These are phyloP conservation scores for Globisporangium sylvaticum DNA, from an alignment of 352 stramenopile genomes.

Conservation along the genomic window DNA sequence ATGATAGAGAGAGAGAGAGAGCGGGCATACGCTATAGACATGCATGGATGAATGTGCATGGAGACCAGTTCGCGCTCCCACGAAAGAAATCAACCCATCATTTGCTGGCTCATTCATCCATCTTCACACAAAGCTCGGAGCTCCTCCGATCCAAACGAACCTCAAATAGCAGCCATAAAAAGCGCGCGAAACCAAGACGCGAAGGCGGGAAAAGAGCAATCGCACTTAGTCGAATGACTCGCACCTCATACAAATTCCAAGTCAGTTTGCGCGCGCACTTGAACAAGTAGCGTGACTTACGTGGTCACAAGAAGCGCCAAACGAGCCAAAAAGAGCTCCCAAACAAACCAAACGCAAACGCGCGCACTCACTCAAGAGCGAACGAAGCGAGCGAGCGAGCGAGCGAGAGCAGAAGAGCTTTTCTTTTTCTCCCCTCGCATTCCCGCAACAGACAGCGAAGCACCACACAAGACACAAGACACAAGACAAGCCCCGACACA, in stretches of 20 bases:
- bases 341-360: neutral
- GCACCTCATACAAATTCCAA: neutral
- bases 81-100: neutral
- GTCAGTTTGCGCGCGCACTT: neutral
- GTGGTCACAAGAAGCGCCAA: neutral
- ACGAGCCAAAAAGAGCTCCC: neutral
- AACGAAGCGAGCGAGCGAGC: neutral
- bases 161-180: conserved; percentile 1
- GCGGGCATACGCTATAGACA: neutral
- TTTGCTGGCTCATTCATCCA: neutral
- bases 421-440: neutral
- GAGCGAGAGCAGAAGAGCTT: neutral
- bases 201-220: neutral
- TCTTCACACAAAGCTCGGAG: neutral
- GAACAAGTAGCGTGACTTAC: neutral
- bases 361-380: neutral
- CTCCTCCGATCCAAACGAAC: neutral
- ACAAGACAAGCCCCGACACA: conserved; percentile 1
- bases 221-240: conserved; percentile 1
- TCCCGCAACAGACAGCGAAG: neutral
- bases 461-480: neutral
- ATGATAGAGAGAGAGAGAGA: neutral
- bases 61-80: neutral
- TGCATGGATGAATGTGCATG: neutral
- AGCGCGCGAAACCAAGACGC: conserved; percentile 7